These are phyloP conservation scores for Thelonectria olida DNA, from an alignment of 2,329 filamentous ascomycete genomes.

Conservation along the genomic window DNA sequence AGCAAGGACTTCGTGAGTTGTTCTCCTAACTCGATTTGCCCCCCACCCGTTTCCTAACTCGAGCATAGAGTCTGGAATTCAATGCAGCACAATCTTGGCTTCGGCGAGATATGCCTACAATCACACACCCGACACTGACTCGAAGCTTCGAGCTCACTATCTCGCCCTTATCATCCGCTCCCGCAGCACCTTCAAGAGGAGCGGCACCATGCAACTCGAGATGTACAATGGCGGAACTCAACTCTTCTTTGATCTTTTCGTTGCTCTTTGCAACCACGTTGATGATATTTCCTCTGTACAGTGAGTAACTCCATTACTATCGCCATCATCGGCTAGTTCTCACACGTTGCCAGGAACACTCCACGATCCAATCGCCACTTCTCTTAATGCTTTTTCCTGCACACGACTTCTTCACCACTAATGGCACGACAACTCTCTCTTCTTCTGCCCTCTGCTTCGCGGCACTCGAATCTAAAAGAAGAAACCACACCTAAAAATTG, in stretches of 20 bases:
- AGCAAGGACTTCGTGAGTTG: constrained; percentile 81
- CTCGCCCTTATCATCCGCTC: constrained; percentile 91
- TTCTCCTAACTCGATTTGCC: not conserved
- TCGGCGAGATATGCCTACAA: constrained; percentile 91
- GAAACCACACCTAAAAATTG: constrained; percentile 28
- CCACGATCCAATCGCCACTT: constrained; percentile 59
- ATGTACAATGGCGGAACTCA: constrained; percentile 87
- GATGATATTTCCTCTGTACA: constrained; percentile 70
- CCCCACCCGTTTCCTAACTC: constrained; percentile 17
- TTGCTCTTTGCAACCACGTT: constrained; percentile 91
- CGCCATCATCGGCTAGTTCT: not conserved
- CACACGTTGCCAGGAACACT: constrained; percentile 44
- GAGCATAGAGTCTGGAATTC: constrained; percentile 73
- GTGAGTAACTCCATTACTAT: constrained; percentile 51
- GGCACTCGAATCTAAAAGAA: constrained; percentile 23
- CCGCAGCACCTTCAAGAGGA: constrained; percentile 88
- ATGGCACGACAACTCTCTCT: constrained; percentile 36
- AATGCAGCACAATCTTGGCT: constrained; percentile 84
- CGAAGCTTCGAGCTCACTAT: constrained; percentile 90
- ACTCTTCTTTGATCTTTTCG: constrained; percentile 93
- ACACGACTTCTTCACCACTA: constrained; percentile 27
- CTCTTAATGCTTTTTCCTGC: constrained; percentile 30
- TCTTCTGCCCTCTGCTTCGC: constrained; percentile 10
- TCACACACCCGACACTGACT: constrained; percentile 89
- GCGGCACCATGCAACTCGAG: constrained; percentile 94